phyloP scores from a whole-genome alignment of 768 basidiomycete species.

The Hypsizygus marmoreus region DNA sequence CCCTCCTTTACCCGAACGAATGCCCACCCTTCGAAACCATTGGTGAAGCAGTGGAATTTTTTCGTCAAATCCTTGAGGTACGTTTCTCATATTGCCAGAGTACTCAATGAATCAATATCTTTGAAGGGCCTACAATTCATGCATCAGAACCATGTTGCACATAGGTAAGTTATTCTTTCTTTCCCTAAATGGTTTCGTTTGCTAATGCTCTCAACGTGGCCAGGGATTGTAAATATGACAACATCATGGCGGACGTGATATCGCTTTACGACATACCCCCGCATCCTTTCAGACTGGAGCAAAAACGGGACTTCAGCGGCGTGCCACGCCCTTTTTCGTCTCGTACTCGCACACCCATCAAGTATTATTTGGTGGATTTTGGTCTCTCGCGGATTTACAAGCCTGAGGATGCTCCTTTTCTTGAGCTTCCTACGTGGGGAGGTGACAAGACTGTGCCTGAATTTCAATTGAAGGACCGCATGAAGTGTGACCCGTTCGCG shows the following conservation, averaged over 20 bases:
- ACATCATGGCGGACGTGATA: conserved; percentile 31
- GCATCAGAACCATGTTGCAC: conserved; percentile 28
- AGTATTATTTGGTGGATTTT: conserved; percentile 32
- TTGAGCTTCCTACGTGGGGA: conserved; percentile 32
- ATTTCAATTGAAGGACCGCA: too few species aligned
- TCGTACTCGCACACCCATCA: conserved; percentile 21
- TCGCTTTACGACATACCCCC: conserved; percentile 17
- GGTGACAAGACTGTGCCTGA: conserved; percentile 44
- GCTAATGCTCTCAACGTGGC: too few species aligned
- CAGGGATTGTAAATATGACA: conserved; percentile 15
- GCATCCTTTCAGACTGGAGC: conserved; percentile 17
- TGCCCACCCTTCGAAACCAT: conserved; percentile 22
- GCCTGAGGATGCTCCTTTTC: conserved; percentile 24
- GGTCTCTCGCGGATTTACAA: conserved; percentile 27
- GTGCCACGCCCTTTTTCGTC: conserved; percentile 3
- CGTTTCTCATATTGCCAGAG: not conserved
- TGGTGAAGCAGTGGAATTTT: conserved; percentile 26
- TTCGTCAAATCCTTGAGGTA: conserved; percentile 18
- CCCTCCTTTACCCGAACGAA: conserved; percentile 17
- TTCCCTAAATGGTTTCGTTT: too few species aligned
- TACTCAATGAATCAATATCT: not conserved
- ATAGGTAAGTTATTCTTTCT: conserved; percentile 28
- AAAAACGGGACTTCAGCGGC: conserved; percentile 17
- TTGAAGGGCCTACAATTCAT: conserved; percentile 31
- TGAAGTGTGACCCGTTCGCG: conserved; percentile 33